Evolutionary conservation across 1,139 yeast genomes (phyloP).

Genomic region (Barnettozyma hawaiiensis): DNA sequence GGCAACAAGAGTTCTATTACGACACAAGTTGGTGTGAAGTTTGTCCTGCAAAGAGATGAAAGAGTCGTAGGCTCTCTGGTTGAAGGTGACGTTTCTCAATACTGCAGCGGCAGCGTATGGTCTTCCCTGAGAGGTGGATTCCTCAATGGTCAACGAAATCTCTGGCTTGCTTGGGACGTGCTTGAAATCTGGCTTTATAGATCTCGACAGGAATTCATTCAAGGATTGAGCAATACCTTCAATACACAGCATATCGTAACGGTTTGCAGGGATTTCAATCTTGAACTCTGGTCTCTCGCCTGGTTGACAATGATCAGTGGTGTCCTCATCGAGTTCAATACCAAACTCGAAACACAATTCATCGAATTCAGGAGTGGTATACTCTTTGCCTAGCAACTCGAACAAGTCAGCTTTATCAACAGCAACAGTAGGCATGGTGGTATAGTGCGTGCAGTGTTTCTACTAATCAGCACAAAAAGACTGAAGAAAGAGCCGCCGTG

Average conservation of each 20-base stretch:
- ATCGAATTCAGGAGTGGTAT: conserved; percentile 90
- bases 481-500: no score
- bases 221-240: conserved; percentile 97
- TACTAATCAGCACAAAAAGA: no score
- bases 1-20: conserved; percentile 95
- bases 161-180: conserved; percentile 57
- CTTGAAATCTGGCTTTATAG: conserved; percentile 59
- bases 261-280: conserved; percentile 96
- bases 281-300: conserved; percentile 94
- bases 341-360: conserved; percentile 97
- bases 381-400: conserved; percentile 65
- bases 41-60: conserved; percentile 96
- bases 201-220: conserved; percentile 78
- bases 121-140: conserved; percentile 67
- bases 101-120: conserved; percentile 95
- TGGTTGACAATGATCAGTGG: conserved; percentile 65
- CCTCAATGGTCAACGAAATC: conserved; percentile 64
- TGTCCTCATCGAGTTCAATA: conserved; percentile 93
- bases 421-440: conserved; percentile 85
- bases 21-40: conserved; percentile 89
- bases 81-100: conserved; percentile 75
- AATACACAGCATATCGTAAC: conserved; percentile 95
- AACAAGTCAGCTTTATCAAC: conserved; percentile 92
- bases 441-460: background rate
- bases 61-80: conserved; percentile 82